Percentiles rank a stretch among this genome's conserved stretches.
These are phyloP conservation scores for Tylopilus felleus DNA, from an alignment of 768 basidiomycete genomes.

Conservation along the genomic window DNA sequence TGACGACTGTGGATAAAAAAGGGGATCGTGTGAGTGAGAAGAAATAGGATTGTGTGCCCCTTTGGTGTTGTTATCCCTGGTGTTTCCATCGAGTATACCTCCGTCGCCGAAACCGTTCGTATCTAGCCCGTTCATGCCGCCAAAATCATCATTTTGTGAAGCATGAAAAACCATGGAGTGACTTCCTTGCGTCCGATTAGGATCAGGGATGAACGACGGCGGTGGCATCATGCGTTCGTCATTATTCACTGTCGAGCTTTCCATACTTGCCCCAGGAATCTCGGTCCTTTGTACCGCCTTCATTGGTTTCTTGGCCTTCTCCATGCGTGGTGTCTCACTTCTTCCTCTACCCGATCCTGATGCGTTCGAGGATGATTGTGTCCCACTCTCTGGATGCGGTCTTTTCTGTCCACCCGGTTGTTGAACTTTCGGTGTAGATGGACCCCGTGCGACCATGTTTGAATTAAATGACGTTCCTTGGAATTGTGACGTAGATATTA, in stretches of 20 bases:
- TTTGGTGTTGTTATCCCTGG: constrained; percentile 2
- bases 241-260: constrained; percentile 12
- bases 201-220: constrained; percentile 25
- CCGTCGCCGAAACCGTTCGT: neutral
- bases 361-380: constrained; percentile 28
- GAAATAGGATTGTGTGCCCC: neutral
- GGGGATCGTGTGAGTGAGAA: constrained; percentile 14
- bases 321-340: constrained; percentile 41
- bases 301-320: constrained; percentile 42
- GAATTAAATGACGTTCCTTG: constrained; percentile 31
- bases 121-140: constrained; percentile 9
- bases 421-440: constrained; percentile 19
- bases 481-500: constrained; percentile 72
- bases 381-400: constrained; percentile 21
- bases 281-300: constrained; percentile 35
- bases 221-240: constrained; percentile 40
- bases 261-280: constrained; percentile 13
- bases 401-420: constrained; percentile 21
- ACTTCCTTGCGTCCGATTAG: constrained; percentile 11
- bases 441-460: constrained; percentile 9
- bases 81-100: constrained; percentile 1
- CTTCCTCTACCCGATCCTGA: constrained; percentile 10
- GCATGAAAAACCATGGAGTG: constrained; percentile 9
- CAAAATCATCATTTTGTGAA: constrained; percentile 19
- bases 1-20: constrained; percentile 26